Evolutionary conservation across 164 flowering plant species (phyloP), one percentile per base, ranked within the genome.

Genomic region (Macadamia integrifolia): DNA sequence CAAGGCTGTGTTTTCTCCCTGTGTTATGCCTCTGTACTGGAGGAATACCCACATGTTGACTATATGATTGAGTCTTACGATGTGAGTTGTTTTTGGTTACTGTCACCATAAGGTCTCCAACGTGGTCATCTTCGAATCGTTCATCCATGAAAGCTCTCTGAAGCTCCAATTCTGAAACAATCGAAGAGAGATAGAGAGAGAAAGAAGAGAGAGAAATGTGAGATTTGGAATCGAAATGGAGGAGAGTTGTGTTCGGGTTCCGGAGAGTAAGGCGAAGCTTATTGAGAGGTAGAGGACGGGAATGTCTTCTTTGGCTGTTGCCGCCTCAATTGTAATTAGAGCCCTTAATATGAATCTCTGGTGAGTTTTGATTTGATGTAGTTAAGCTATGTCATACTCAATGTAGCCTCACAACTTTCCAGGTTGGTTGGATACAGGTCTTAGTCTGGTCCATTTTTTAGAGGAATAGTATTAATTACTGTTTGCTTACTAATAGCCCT

Each of bases 1-100:
- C 94, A 62, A 90, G 88, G 86, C 93, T 87, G 81, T 88, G 91
- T 44, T 91, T 91, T 28, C 97, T 78, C 46, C 64, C 46, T 52
- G 71, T 73, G 58, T 75, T 80, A n/a, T 74, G 80, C 30, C 74
- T 76, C 53, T 61, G 57, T 14, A 17, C 18, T 17, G 17, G 9
- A 32, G 76, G 57, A 44, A 69, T 67, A 23, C 87, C 81, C 60
- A 86, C 80, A 72, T 86, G 91, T 9, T 88, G 91, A 80, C 88
- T 84, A 77, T 84, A 80, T 18, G 91, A 87, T 23, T 84, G 83
- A 32, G 69, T 56, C 66, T 81, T 82, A 18, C 74, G 75, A 15
- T 62, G 77, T 0, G 77, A 69, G 5, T 69, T 74, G 2, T 18
- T 42, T 15, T 40, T 60, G 52, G 63, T 66, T 10, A 79, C 65